These are phyloP conservation scores for Yamadazyma diospyri DNA, from an alignment of 1,139 yeast genomes.

Conservation along the genomic window DNA sequence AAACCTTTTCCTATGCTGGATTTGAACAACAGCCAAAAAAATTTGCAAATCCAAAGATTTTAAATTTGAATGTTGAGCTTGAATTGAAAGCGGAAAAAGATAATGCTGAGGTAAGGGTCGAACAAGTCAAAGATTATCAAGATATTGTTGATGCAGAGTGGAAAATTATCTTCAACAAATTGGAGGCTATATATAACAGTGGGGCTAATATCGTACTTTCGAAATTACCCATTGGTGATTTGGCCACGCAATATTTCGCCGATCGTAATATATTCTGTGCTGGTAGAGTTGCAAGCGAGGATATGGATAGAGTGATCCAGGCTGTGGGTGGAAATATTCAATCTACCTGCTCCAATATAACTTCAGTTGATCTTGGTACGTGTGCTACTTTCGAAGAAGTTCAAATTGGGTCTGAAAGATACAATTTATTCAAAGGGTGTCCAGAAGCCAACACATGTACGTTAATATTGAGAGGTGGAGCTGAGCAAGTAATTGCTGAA, in stretches of 20 bases:
- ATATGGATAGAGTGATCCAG: constrained; percentile 85
- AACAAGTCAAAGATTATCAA: constrained; percentile 90
- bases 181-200: constrained; percentile 74
- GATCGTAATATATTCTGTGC: constrained; percentile 97
- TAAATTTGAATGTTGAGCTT: constrained; percentile 85
- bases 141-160: constrained; percentile 98
- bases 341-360: constrained; percentile 82
- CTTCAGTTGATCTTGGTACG: constrained; percentile 69
- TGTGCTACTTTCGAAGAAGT: constrained; percentile 86
- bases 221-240: constrained; percentile 94
- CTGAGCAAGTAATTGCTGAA: constrained; percentile 97
- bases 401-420: constrained; percentile 94
- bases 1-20: constrained; percentile 96
- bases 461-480: constrained; percentile 91
- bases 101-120: constrained; percentile 98
- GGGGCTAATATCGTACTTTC: constrained; percentile 95
- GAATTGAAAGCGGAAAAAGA: constrained; percentile 98
- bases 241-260: constrained; percentile 97
- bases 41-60: constrained; percentile 75
- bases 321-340: constrained; percentile 95
- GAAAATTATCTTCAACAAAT: constrained; percentile 85
- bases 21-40: constrained; percentile 97
- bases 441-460: constrained; percentile 94
- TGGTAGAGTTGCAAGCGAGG: constrained; percentile 86
- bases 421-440: constrained; percentile 88